These are phyloP conservation scores for Backusella westeae DNA, from an alignment of 192 early-diverging fungal species.

Conservation along the genomic window DNA sequence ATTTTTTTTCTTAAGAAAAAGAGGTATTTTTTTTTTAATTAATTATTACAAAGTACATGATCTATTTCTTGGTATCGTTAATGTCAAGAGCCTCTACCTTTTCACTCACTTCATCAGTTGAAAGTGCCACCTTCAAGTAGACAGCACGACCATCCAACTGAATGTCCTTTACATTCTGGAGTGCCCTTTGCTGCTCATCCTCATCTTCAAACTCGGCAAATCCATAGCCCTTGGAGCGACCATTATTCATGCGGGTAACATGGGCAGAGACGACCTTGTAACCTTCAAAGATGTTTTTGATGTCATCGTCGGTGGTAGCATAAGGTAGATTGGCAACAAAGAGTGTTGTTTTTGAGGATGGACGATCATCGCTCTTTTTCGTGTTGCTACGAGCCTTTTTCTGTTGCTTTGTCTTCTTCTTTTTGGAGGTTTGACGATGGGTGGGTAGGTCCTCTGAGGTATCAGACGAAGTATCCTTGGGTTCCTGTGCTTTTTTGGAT, in stretches of 20 bases:
- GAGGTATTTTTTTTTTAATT: background rate
- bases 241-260: conserved; percentile 63
- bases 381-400: conserved; percentile 10
- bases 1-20: background rate
- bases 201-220: conserved; percentile 84
- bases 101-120: conserved; percentile 27
- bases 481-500: too few species aligned
- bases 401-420: conserved; percentile 26
- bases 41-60: background rate
- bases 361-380: background rate
- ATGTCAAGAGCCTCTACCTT: conserved; percentile 8
- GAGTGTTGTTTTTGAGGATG: conserved; percentile 63
- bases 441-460: background rate
- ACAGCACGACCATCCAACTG: conserved; percentile 66
- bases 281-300: conserved; percentile 73
- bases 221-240: conserved; percentile 90
- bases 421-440: background rate
- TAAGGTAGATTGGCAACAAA: conserved; percentile 85
- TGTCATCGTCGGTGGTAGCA: conserved; percentile 63
- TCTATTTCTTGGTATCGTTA: conserved; percentile 12
- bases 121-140: conserved; percentile 60
- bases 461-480: background rate
- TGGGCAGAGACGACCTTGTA: conserved; percentile 77
- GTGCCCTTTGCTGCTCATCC: conserved; percentile 72
- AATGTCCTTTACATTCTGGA: conserved; percentile 61